Conservation (phyloP, 176 grass and related monocot genomes). For the Chloris gayana region DNA sequence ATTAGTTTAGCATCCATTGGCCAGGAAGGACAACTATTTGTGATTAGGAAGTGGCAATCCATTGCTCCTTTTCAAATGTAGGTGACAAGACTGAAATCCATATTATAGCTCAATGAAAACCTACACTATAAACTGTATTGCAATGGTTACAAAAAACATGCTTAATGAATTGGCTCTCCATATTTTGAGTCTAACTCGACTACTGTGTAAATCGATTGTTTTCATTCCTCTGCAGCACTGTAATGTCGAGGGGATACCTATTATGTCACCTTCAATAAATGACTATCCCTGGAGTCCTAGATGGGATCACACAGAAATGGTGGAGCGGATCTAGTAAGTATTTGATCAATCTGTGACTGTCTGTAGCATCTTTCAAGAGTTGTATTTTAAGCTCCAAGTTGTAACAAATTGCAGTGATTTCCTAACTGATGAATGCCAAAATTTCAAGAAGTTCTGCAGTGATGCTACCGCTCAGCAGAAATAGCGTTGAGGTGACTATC, state of each 20-base stretch:
- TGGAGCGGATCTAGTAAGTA: slow-evolving; percentile 88
- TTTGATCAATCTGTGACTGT: slow-evolving; percentile 12
- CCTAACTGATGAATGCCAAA: slow-evolving; percentile 74
- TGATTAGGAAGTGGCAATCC: background rate
- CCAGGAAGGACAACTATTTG: background rate
- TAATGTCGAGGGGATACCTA: slow-evolving; percentile 63
- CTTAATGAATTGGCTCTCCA: background rate
- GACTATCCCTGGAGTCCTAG: slow-evolving; percentile 98
- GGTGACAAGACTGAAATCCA: background rate
- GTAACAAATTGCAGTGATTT: slow-evolving; percentile 62
- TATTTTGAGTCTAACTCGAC: background rate
- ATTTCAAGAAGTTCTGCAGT: slow-evolving; percentile 84
- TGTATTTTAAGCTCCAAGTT: background rate
- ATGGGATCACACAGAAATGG: slow-evolving; percentile 73
- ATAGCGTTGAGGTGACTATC: slow-evolving; percentile 39
- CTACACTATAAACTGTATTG: background rate
- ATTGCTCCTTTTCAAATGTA: background rate
- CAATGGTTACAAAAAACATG: background rate
- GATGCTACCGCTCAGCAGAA: slow-evolving; percentile 55
- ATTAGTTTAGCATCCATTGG: background rate
- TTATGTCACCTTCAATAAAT: slow-evolving; percentile 63
- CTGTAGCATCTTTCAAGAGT: slow-evolving; percentile 20
- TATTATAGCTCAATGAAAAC: background rate
- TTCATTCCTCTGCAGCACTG: slow-evolving; percentile 62
- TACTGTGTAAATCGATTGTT: background rate